Evolutionary conservation across 495 filamentous ascomycete species (phyloP), one percentile per base, ranked within the genome.

Genomic region (Viridothelium virens): DNA sequence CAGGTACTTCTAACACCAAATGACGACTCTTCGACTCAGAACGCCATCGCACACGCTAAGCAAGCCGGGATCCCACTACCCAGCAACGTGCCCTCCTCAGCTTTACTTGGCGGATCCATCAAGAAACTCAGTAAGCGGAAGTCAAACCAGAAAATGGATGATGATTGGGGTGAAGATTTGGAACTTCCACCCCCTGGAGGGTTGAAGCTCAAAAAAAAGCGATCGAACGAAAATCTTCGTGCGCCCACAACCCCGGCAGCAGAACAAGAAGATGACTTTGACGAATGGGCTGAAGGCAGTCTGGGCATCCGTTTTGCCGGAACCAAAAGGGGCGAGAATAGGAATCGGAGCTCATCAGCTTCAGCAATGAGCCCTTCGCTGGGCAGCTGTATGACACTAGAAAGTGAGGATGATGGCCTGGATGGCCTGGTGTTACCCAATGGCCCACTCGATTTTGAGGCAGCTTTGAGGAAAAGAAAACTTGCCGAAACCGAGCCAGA

Each of bases 241-340:
- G 61, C 38, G n/a, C 41, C 41, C 25, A 33, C 14, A 9, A 47
- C 38, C n/a, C 41, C 41, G 3, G 37, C 38, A 39, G 66, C 64
- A 63, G 76, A 78, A 34, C 76, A 88, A 62, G 69, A 78, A 34
- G 91, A 93, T 44, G 93, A 96, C 65, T 85, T 95, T 66, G 90
- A 97, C 73, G 89, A 91, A 69, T 96, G 92, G 92, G 87, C 89
- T 39, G 94, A 97, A 76, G 91, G 91, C 38, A 96, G 91, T 75
- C 81, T 95, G 44, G 92, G 91, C 37, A 93, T 92, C 56, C 83
- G 93, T 63, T 89, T 92, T 77, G 94, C 88, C 56, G 92, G 91
- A 56, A 94, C 91, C 25, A 81, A 85, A 48, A 86, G 89, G 68
- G 53, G 53, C 14, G 89, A 92, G 73, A 83, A 81, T 12, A 84